Percentiles rank a stretch among this genome's conserved stretches.
Conservation (phyloP, 208 protist genomes). For the Trypanosomatidae sp. region DNA sequence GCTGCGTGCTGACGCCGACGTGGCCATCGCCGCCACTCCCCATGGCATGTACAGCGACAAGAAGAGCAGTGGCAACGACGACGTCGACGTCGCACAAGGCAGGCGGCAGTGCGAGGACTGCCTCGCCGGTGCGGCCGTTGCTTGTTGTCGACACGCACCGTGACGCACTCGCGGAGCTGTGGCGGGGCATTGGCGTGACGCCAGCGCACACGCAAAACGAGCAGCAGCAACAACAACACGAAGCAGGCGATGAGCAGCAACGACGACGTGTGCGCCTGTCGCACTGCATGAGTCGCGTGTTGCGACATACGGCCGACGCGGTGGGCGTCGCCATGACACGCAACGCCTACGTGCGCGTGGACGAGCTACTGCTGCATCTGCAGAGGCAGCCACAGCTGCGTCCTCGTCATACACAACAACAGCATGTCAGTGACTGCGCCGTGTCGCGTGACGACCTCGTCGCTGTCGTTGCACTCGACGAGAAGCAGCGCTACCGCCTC, state of each 20-base stretch:
- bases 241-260: not conserved
- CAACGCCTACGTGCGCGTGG: conserved; percentile 44
- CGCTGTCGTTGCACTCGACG: conserved; percentile 24
- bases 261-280: conserved; percentile 2
- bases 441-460: too few species aligned
- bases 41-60: too few species aligned
- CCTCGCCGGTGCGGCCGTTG: too few species aligned
- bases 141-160: too few species aligned
- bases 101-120: too few species aligned
- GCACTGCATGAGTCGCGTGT: conserved; percentile 21
- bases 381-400: conserved; percentile 2
- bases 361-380: conserved; percentile 23
- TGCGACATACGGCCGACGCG: conserved; percentile 59
- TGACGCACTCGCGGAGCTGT: too few species aligned
- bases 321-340: conserved; percentile 28
- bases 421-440: too few species aligned
- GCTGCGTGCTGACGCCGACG: conserved; percentile 26
- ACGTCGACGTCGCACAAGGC: too few species aligned
- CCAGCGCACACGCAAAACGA: not conserved
- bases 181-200: too few species aligned
- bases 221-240: not conserved
- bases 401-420: too few species aligned
- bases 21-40: too few species aligned
- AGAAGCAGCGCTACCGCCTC: conserved; percentile 72
- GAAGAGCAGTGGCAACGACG: too few species aligned